Conservation (phyloP, 305 asterid genomes). For the Rubia tinctorum region DNA sequence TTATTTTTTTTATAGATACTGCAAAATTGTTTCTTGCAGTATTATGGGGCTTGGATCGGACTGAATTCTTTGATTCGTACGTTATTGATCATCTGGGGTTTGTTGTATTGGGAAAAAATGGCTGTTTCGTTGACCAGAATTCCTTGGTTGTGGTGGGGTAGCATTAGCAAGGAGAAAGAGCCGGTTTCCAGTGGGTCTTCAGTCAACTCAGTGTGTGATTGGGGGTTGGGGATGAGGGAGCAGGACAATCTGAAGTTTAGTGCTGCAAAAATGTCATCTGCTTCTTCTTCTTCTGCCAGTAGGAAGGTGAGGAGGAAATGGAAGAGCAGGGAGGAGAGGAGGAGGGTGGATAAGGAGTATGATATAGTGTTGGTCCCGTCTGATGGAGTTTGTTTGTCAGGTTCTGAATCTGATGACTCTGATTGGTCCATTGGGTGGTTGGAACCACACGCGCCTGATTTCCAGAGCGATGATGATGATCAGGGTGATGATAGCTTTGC, state of each 20-base stretch:
- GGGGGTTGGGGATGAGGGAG: slow-evolving; percentile 72
- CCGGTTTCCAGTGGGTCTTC: slow-evolving; percentile 56
- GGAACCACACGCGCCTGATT: slow-evolving; percentile 84
- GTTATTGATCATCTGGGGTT: neutral
- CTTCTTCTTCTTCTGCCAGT: slow-evolving; percentile 17
- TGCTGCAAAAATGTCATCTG: slow-evolving; percentile 54
- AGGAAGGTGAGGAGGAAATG: slow-evolving; percentile 71
- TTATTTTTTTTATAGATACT: neutral
- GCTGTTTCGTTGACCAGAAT: slow-evolving; percentile 69
- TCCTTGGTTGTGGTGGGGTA: slow-evolving; percentile 72
- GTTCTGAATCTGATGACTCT: slow-evolving; percentile 84
- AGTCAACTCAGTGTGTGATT: slow-evolving; percentile 59
- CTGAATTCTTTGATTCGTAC: slow-evolving; percentile 8
- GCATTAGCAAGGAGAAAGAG: slow-evolving; percentile 78
- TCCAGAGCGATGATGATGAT: slow-evolving; percentile 51
- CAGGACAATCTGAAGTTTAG: slow-evolving; percentile 50
- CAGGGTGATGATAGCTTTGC: slow-evolving; percentile 79
- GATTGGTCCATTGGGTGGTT: slow-evolving; percentile 99
- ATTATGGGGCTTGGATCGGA: slow-evolving; percentile 8
- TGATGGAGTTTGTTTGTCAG: slow-evolving; percentile 80
- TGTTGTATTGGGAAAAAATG: slow-evolving; percentile 32
- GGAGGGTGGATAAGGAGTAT: slow-evolving; percentile 60
- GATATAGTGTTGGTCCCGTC: slow-evolving; percentile 89
- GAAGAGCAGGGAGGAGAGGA: slow-evolving; percentile 84
- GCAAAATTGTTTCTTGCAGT: slow-evolving; percentile 4